Conservation (phyloP, 1,284 basidiomycete genomes). For the Polyporus tsugae region DNA sequence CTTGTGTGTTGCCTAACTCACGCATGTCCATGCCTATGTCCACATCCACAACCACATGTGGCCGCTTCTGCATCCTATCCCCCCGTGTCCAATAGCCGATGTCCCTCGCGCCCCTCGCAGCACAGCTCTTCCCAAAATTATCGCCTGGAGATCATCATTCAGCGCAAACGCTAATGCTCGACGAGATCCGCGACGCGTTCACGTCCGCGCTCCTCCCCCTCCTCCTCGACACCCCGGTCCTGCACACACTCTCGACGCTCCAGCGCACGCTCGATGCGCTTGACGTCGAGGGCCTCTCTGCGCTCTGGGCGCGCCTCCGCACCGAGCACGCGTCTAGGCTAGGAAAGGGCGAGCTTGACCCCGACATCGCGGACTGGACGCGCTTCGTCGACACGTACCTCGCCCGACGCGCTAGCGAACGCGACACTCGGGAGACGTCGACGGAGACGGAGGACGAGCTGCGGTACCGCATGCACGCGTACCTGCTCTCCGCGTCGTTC, state of each 20-base stretch:
- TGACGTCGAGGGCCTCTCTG: constrained; percentile 82
- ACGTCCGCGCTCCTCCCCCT: constrained; percentile 56
- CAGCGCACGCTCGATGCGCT: constrained; percentile 84
- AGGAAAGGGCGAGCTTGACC: constrained; percentile 32
- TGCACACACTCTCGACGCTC: constrained; percentile 66
- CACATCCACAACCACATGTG: not conserved
- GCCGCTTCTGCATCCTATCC: not conserved
- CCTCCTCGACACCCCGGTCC: constrained; percentile 61
- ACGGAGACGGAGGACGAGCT: constrained; percentile 51
- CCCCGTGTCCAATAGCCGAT: constrained; percentile 7
- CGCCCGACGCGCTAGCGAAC: constrained; percentile 36
- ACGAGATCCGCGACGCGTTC: constrained; percentile 46
- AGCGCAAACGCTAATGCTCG: not conserved
- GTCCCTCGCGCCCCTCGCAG: constrained; percentile 29
- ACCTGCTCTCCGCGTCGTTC: constrained; percentile 91
- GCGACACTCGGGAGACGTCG: constrained; percentile 23
- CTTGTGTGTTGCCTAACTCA: constrained; percentile 2
- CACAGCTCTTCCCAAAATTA: constrained; percentile 21
- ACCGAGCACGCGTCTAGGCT: constrained; percentile 23
- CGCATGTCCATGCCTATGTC: not conserved
- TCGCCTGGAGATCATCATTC: not conserved
- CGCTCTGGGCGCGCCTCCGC: constrained; percentile 51
- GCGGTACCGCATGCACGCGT: constrained; percentile 72
- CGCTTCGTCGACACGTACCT: constrained; percentile 55
- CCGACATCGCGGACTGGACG: constrained; percentile 39